A percentile compares a stretch with the other conserved stretches of the same genome.
phyloP scores from a whole-genome alignment of 2,329 filamentous ascomycete species.

The Paraphoma sp. region DNA sequence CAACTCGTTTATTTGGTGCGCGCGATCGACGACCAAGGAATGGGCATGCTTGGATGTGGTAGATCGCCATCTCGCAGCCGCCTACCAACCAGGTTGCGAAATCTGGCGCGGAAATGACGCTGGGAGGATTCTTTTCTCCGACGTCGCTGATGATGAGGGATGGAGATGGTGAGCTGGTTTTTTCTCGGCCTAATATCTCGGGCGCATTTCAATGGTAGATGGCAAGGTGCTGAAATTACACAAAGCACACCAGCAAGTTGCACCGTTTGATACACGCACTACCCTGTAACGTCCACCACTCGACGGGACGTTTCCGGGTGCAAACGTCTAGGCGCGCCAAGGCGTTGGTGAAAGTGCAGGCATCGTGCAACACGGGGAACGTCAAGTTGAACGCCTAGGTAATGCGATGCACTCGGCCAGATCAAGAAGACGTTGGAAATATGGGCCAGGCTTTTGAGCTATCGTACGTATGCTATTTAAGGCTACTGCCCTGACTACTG shows the following conservation, averaged over 20 bases:
- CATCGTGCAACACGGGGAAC: constrained; percentile 3
- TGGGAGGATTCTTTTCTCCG: neutral
- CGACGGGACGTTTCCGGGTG: neutral
- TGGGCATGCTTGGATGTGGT: no score
- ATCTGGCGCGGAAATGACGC: neutral
- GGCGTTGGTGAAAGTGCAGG: neutral
- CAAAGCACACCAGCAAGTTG: neutral
- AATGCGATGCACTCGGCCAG: constrained; percentile 9
- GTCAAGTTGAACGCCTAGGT: neutral
- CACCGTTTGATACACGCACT: neutral
- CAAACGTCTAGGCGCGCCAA: neutral
- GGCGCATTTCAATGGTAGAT: no score
- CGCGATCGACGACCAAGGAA: neutral
- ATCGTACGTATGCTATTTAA: constrained; percentile 4
- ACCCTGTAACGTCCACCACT: neutral
- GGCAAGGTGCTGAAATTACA: neutral
- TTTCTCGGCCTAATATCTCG: no score
- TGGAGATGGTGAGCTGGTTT: no score
- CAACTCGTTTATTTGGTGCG: constrained; percentile 10
- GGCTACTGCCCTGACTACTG: neutral
- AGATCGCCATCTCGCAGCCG: no score
- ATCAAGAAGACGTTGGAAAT: neutral
- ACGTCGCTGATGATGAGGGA: no score
- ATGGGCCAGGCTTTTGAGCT: neutral
- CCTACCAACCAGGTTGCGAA: neutral